Conservation (phyloP, 768 basidiomycete species). For the Collybiopsis luxurians region DNA sequence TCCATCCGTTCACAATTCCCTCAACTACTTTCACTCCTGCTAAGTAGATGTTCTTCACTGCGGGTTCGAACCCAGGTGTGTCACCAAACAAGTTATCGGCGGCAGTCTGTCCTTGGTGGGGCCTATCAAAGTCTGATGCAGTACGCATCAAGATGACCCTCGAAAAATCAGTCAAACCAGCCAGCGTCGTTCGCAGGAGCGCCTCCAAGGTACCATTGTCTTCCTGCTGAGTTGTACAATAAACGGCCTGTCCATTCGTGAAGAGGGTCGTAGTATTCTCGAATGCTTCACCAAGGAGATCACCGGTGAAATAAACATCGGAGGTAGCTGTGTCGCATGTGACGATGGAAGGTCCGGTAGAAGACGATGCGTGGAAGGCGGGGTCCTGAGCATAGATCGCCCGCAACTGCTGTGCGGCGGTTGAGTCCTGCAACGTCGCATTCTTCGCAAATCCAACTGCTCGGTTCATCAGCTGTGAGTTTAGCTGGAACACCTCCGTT, state of each 20-base stretch:
- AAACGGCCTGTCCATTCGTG: constrained; percentile 30
- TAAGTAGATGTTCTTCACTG: constrained; percentile 33
- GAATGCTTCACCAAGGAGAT: constrained; percentile 29
- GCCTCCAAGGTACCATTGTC: constrained; percentile 39
- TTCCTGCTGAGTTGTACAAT: constrained; percentile 36
- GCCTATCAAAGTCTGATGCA: constrained; percentile 29
- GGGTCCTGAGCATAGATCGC: constrained; percentile 18
- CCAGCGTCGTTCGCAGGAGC: constrained; percentile 30
- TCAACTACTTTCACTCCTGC: constrained; percentile 37
- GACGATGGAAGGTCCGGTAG: constrained; percentile 23
- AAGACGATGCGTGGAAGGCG: constrained; percentile 23
- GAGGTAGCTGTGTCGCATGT: constrained; percentile 27
- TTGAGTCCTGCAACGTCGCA: constrained; percentile 16
- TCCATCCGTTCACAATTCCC: constrained; percentile 34
- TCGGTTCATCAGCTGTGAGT: constrained; percentile 28
- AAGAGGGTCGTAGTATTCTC: constrained; percentile 21
- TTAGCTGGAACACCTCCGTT: constrained; percentile 37
- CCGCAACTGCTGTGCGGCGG: constrained; percentile 16
- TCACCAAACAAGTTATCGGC: constrained; percentile 28
- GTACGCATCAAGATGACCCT: constrained; percentile 38
- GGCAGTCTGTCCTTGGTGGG: constrained; percentile 16
- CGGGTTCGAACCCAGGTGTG: constrained; percentile 28
- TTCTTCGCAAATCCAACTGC: constrained; percentile 21
- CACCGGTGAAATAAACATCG: constrained; percentile 30
- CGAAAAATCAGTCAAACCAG: constrained; percentile 32